These are phyloP conservation scores for Volutella citrinella DNA, from an alignment of 2,329 filamentous ascomycete species.

Conservation along the genomic window DNA sequence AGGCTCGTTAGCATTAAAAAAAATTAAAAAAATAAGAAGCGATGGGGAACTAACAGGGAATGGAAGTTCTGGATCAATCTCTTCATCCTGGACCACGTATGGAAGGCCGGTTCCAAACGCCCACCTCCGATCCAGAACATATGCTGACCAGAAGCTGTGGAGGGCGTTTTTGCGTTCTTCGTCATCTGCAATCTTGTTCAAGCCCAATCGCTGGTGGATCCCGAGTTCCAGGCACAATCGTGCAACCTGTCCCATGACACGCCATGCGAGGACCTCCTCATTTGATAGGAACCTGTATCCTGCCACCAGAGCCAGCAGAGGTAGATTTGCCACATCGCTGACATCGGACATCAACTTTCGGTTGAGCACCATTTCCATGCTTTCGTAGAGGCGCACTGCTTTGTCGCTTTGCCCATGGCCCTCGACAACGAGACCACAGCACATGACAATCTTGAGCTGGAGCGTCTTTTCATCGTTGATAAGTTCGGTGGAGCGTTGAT, in stretches of 20 bases:
- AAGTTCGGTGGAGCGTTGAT: conserved; percentile 30
- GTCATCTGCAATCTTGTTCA: conserved; percentile 66
- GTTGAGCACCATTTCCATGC: conserved; percentile 70
- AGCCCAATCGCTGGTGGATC: conserved; percentile 73
- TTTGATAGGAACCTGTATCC: conserved; percentile 81
- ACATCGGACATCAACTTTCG: conserved; percentile 57
- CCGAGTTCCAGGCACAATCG: conserved; percentile 79
- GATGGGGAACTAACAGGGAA: conserved; percentile 76
- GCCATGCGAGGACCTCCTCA: conserved; percentile 83
- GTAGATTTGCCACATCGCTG: conserved; percentile 45
- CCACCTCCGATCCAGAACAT: conserved; percentile 82
- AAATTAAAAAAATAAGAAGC: not conserved
- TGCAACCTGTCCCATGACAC: conserved; percentile 78
- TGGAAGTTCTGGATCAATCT: conserved; percentile 77
- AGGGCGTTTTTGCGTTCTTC: conserved; percentile 66
- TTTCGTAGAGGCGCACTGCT: conserved; percentile 71
- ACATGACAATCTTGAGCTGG: conserved; percentile 79
- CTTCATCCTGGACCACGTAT: conserved; percentile 79
- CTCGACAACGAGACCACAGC: conserved; percentile 73
- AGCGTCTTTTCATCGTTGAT: conserved; percentile 57
- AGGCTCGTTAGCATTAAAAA: conserved; percentile 14
- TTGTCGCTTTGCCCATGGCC: conserved; percentile 74
- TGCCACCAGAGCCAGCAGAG: conserved; percentile 50
- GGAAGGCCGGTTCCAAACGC: conserved; percentile 87
- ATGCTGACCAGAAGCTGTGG: conserved; percentile 81